Evolutionary conservation across 305 asterid species (phyloP), one percentile per base, ranked within the genome.

Genomic region (Striga hermonthica): DNA sequence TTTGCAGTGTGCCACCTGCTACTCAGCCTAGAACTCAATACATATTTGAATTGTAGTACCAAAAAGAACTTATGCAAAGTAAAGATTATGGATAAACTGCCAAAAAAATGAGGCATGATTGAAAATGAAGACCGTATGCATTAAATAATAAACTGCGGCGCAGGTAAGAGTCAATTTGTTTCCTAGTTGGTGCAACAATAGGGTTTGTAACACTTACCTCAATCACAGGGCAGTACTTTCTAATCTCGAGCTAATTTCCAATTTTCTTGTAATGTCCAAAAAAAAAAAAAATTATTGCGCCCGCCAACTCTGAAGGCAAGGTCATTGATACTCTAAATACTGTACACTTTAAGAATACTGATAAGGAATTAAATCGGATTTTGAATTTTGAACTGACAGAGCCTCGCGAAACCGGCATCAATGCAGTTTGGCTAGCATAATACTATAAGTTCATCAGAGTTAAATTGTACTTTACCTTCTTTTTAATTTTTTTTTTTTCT

Each of bases 371-470:
- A 43, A 48, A 16, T 16, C 43, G 11, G 50, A 16, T 9, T 22
- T 9, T 9, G 37, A 28, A 7, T 5, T 44, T 39, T 4, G 7
- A 28, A 12, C 56, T 13, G 53, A 0, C 6, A 49, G 56, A 7
- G 56, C 28, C 56, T 50, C 56, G 13, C 15, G 56, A 56, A 67
- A 62, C 7, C 50, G 63, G 67, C 57, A 2, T 22, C 2, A 58
- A 52, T 60, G 76, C 67, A 62, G 54, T 59, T 66, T 13, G 14
- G 65, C 76, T 60, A 77, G 50, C 56, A 55, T 70, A 71, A 22
- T 62, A 36, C 6, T 60, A 66, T 4, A 50, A 75, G 48, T 12
- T 60, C 52, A 60, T 69, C 14, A 16, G 38, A 62, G 61, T 55
- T 60, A 63, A 57, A 70, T 64, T 47, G 31, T 67, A 60, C 66